Percentiles rank a stretch among this genome's conserved stretches.
Conservation (phyloP, 2,329 filamentous ascomycete genomes). For the Scolecobasidium constrictum region DNA sequence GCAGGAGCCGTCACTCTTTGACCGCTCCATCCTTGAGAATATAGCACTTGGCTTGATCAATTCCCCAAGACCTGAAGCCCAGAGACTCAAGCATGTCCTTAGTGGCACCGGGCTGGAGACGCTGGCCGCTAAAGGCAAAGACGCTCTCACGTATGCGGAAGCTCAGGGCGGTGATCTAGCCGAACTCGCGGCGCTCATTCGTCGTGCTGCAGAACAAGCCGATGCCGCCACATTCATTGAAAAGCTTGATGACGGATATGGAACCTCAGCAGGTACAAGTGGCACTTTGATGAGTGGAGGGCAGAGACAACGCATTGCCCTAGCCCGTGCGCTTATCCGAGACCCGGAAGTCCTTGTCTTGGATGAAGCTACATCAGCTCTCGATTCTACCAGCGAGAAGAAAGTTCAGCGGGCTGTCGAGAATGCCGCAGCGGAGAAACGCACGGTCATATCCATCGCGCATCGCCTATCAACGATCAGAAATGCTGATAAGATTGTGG, state of each 20-base stretch:
- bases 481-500: conserved; percentile 25
- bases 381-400: conserved; percentile 48
- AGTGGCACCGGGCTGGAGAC: conserved; percentile 27
- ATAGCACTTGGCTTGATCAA: conserved; percentile 58
- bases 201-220: conserved; percentile 40
- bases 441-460: conserved; percentile 27
- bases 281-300: conserved; percentile 55
- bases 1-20: conserved; percentile 40
- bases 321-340: conserved; percentile 45
- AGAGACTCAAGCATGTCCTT: conserved; percentile 34
- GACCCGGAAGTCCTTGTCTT: conserved; percentile 48
- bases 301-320: conserved; percentile 48
- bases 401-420: conserved; percentile 38
- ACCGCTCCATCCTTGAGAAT: conserved; percentile 43
- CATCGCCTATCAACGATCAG: conserved; percentile 27
- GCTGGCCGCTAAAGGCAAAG: conserved; percentile 18
- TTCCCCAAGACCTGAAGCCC: conserved; percentile 21
- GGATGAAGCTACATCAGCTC: conserved; percentile 51
- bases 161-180: conserved; percentile 33
- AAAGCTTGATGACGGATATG: conserved; percentile 59
- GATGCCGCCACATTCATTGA: conserved; percentile 68
- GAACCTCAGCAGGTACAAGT: conserved; percentile 65
- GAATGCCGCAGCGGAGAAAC: conserved; percentile 18
- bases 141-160: conserved; percentile 19
- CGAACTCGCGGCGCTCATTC: conserved; percentile 36